phyloP scores from a whole-genome alignment of 177 flowering plant species.

The Vitis hybrid region DNA sequence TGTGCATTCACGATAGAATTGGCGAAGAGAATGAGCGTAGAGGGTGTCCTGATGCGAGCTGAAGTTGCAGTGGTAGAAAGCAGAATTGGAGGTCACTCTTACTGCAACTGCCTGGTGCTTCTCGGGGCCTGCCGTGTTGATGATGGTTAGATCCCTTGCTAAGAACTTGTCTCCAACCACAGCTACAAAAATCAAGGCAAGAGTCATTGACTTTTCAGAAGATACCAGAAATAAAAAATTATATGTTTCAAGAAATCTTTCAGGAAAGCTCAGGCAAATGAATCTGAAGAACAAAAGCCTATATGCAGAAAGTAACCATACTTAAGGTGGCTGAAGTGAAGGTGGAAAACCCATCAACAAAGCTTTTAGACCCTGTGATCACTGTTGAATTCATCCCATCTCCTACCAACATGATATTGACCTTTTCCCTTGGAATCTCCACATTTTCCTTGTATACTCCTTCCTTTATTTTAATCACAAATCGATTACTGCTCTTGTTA shows the following conservation, averaged over 20 bases:
- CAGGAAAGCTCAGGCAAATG: no score
- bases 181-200: slow-evolving; percentile 29
- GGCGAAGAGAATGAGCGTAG: slow-evolving; percentile 14
- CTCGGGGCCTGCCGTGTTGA: slow-evolving; percentile 45
- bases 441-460: slow-evolving; percentile 57
- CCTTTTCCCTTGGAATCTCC: slow-evolving; percentile 37
- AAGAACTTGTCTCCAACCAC: slow-evolving; percentile 50
- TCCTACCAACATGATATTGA: slow-evolving; percentile 54
- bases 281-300: no score
- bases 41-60: slow-evolving; percentile 53
- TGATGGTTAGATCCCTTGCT: slow-evolving; percentile 43
- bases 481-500: slow-evolving; percentile 27
- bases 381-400: slow-evolving; percentile 55
- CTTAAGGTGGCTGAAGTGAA: slow-evolving; percentile 64
- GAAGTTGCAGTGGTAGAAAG: slow-evolving; percentile 49
- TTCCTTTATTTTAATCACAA: slow-evolving; percentile 43
- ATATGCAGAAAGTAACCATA: slow-evolving; percentile 20
- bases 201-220: background rate
- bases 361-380: slow-evolving; percentile 39
- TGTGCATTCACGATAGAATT: slow-evolving; percentile 51
- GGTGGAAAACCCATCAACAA: slow-evolving; percentile 51
- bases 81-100: slow-evolving; percentile 43
- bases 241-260: no score
- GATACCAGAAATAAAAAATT: background rate
- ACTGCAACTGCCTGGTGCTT: slow-evolving; percentile 56